Evolutionary conservation across 305 asterid genomes (phyloP).

Genomic region (Plantago rigida): DNA sequence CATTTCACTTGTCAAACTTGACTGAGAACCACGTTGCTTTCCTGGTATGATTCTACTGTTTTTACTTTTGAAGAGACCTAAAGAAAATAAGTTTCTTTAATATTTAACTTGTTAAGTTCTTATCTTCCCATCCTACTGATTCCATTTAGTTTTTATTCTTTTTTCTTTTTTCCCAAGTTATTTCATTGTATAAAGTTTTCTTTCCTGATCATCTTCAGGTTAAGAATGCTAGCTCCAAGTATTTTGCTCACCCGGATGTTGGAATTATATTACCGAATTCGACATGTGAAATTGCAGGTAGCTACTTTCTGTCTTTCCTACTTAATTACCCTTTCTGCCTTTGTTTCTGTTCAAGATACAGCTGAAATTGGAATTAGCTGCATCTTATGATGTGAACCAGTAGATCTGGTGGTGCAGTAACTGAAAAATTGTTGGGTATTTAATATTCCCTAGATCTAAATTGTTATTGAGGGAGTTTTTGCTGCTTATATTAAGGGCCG

Average conservation of each 20-base stretch:
- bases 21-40: conserved; percentile 40
- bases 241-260: conserved; percentile 36
- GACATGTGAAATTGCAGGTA: conserved; percentile 41
- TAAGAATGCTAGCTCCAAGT: conserved; percentile 26
- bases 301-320: background rate
- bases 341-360: background rate
- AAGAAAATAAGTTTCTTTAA: background rate
- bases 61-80: background rate
- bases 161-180: background rate
- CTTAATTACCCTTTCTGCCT: background rate
- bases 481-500: background rate
- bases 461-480: background rate
- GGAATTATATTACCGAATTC: conserved; percentile 46
- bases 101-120: background rate
- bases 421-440: background rate
- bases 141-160: background rate
- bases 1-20: conserved; percentile 39
- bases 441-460: background rate
- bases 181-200: conserved; percentile 4
- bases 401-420: background rate
- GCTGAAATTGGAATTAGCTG: conserved; percentile 12
- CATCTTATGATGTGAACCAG: background rate
- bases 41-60: conserved; percentile 28
- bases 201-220: conserved; percentile 29
- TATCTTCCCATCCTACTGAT: background rate